Base-by-base conservation (phyloP, 176 grass and related monocot genomes). In the Oryza australiensis region DNA sequence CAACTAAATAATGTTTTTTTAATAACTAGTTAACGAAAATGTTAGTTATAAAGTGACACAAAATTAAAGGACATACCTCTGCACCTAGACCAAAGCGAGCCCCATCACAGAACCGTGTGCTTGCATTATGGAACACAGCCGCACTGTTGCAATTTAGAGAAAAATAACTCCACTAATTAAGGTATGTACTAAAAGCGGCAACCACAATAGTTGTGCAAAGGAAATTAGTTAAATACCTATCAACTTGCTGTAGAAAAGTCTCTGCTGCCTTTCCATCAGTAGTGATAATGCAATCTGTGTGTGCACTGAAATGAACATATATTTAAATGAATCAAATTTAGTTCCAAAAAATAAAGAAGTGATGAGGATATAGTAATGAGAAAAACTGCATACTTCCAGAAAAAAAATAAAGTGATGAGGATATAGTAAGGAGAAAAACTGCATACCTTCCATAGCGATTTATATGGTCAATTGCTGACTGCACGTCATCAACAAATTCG, bases 121-220 rank as follows among this genome's bases (percentile, higher is more conserved):
- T 99, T 78, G 97, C 93, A 83, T 99, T 99, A 69, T 95, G 93
- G 73, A 99, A 96, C 18, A 99, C 97, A 45, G 97, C 93, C 74
- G 97, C 97, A 84, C 97, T 99, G 82, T 72, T 77, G 23, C 34
- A 72, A 24, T 74, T 82, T 10, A 83, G 26, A 41, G 32, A 9
- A 87, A 87, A 82, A 57, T 29, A 15, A 81, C 62, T 42, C 0
- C 8, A 42, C 13, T 77, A 20, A 16, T 85, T 68, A 14, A 20
- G 18, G 34, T 84, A 30, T 4, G 60, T 16, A 46, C 26, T 23
- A 68, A 4, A 82, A 48, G 22, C 7, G 23, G 45, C 7, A 43
- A 85, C 40, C 12, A 88, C 4, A 48, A 74, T 24, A 83, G 59
- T 18, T 4, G 4, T 0, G 5, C 22, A 66, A 73, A 68, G 7